A percentile compares a stretch with the other conserved stretches of the same genome.
phyloP scores from a whole-genome alignment of 371 early-diverging fungal genomes.

The Mortierella sp. region DNA sequence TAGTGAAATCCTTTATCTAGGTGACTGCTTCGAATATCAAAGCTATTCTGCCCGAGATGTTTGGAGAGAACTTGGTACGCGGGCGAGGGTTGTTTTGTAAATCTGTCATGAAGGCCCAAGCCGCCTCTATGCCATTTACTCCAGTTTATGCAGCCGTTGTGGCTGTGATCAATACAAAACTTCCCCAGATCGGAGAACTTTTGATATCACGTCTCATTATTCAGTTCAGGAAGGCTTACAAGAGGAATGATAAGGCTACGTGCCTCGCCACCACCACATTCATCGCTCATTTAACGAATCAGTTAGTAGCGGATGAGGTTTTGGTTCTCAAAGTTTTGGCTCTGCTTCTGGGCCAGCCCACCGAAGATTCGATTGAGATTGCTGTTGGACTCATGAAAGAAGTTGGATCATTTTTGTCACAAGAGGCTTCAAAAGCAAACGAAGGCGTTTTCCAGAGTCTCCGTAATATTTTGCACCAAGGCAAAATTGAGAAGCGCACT shows the following conservation, averaged over 20 bases:
- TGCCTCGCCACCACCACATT: slow-evolving; percentile 91
- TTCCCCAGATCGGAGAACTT: slow-evolving; percentile 93
- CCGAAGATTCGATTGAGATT: slow-evolving; percentile 97
- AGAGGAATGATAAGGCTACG: slow-evolving; percentile 90
- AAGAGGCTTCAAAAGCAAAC: slow-evolving; percentile 82
- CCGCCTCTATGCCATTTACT: slow-evolving; percentile 90
- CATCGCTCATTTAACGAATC: slow-evolving; percentile 95
- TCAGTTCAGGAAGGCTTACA: slow-evolving; percentile 93
- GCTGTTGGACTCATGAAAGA: slow-evolving; percentile 97
- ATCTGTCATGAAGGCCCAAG: slow-evolving; percentile 94
- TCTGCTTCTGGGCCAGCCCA: slow-evolving; percentile 91
- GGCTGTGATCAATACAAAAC: slow-evolving; percentile 93
- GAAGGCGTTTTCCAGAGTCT: slow-evolving; percentile 96
- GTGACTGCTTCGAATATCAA: slow-evolving; percentile 94
- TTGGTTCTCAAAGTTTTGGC: slow-evolving; percentile 90
- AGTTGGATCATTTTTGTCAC: slow-evolving; percentile 87
- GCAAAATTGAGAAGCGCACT: slow-evolving; percentile 92
- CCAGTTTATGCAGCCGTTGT: slow-evolving; percentile 93
- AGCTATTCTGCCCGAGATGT: slow-evolving; percentile 90
- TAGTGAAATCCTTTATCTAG: slow-evolving; percentile 13
- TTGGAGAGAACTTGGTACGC: slow-evolving; percentile 92
- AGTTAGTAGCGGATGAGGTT: slow-evolving; percentile 91
- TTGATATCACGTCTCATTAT: slow-evolving; percentile 87
- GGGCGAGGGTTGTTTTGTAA: slow-evolving; percentile 93
- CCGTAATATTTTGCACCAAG: slow-evolving; percentile 93